Conservation (phyloP, 2,329 filamentous ascomycete species). For the Fragosphaeria purpurea region DNA sequence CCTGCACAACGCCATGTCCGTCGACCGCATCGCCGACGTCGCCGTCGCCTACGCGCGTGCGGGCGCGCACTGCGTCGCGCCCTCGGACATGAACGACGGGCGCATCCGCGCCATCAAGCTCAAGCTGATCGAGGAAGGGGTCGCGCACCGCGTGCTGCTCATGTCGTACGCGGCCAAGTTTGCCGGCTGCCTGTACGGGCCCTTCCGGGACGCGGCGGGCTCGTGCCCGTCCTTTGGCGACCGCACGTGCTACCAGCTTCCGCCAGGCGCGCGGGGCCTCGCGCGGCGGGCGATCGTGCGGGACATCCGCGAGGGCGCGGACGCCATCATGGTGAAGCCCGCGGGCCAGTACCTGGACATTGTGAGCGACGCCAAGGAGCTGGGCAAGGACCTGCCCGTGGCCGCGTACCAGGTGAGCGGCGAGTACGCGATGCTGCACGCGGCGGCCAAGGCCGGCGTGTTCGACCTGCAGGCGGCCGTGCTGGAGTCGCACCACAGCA, state of each 20-base stretch:
- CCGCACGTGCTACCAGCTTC: conserved; percentile 92
- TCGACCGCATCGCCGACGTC: conserved; percentile 93
- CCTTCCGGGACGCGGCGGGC: conserved; percentile 92
- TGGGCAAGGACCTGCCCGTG: conserved; percentile 82
- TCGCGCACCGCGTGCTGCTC: conserved; percentile 80
- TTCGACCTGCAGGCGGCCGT: conserved; percentile 94
- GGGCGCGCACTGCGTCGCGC: conserved; percentile 91
- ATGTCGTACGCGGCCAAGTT: conserved; percentile 99
- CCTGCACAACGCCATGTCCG: conserved; percentile 85
- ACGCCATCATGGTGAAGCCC: conserved; percentile 99
- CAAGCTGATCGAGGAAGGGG: conserved; percentile 89
- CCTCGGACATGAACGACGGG: conserved; percentile 98
- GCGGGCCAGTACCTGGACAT: conserved; percentile 94
- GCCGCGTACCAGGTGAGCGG: conserved; percentile 96
- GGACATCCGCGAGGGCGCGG: conserved; percentile 87
- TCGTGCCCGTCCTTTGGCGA: conserved; percentile 88
- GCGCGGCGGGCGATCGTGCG: conserved; percentile 81
- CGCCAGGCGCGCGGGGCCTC: conserved; percentile 81
- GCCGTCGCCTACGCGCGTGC: conserved; percentile 94
- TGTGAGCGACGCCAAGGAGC: conserved; percentile 91
- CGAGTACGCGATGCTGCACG: conserved; percentile 97
- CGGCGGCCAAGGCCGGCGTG: conserved; percentile 87
- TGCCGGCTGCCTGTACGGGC: conserved; percentile 89
- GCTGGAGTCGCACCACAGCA: conserved; percentile 88
- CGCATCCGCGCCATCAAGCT: conserved; percentile 96